Base-by-base conservation (phyloP, 2,329 filamentous ascomycete genomes). In the Alternaria infectoria region DNA sequence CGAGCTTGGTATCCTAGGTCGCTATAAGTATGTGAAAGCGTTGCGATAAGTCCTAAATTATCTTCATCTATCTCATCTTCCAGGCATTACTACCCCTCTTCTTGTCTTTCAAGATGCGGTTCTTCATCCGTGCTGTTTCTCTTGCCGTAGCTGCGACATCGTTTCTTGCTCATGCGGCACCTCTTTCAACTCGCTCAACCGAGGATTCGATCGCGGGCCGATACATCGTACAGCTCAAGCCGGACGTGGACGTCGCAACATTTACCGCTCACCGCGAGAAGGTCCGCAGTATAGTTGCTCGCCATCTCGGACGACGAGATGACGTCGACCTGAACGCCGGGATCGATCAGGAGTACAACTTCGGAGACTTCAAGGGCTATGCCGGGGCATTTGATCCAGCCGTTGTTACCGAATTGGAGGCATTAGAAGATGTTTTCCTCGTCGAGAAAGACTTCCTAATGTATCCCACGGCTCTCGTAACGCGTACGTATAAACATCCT, bases 201-300 rank as follows among this genome's bases (percentile, higher is more conserved):
- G 54, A 62, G 19, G 57, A 65, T 17, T 36, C 67, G 15, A 70
- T 82, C 47, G 74, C 77, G 15, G 77, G 76, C 64, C 81, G 82
- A 73, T 84, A 81, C 72, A 81, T 83, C 61, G 74, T 83, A 63
- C 80, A 79, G 68, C 56, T 84, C 50, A 81, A 79, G 71, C 74
- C 79, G 8, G 73, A 73, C n/a, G 66, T 68, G 7, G 69, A 76
- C 51, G 49, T 72, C 51, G 65, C 72, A 3, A 68, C 69, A 1
- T 64, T 77, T 21, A 66, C 69, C 9, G 61, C 69, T 10, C 74
- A 77, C 36, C 69, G 71, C 40, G 57, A 67, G 30, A 69, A 66
- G 8, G 70, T 78, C 6, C 72, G 70, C 32, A 69, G 72, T 50
- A 77, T 77, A 25, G 72, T 73, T 23, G 67, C 69, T 21, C 72